phyloP scores from a whole-genome alignment of 2,329 filamentous ascomycete genomes.

The Dactylonectria macrodidyma region DNA sequence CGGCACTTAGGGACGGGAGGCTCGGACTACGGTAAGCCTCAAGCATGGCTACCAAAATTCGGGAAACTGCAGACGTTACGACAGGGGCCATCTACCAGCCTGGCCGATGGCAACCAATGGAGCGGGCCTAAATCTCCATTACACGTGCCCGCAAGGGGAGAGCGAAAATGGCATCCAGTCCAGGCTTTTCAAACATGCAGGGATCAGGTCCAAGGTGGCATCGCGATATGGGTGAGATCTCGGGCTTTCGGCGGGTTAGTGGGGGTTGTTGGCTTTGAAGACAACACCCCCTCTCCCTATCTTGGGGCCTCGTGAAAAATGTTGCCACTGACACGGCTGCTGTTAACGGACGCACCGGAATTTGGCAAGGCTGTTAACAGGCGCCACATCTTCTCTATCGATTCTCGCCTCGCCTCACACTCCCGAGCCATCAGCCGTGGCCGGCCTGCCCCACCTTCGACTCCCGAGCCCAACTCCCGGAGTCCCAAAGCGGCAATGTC shows the following conservation, averaged over 20 bases:
- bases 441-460: slow-evolving; percentile 34
- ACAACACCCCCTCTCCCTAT: slow-evolving; percentile 7
- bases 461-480: slow-evolving; percentile 50
- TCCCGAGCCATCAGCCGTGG: slow-evolving; percentile 47
- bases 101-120: slow-evolving; percentile 3
- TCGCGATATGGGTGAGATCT: slow-evolving; percentile 12
- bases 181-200: slow-evolving; percentile 1
- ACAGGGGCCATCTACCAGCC: neutral
- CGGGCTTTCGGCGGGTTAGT: slow-evolving; percentile 24
- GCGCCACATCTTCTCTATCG: slow-evolving; percentile 2
- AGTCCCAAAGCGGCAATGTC: slow-evolving; percentile 44
- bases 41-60: neutral
- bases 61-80: slow-evolving; percentile 1
- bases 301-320: neutral
- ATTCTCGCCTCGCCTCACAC: slow-evolving; percentile 10
- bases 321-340: neutral
- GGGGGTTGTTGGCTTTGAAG: slow-evolving; percentile 6
- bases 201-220: slow-evolving; percentile 10
- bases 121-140: neutral
- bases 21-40: slow-evolving; percentile 4
- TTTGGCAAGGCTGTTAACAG: slow-evolving; percentile 9
- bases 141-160: slow-evolving; percentile 1
- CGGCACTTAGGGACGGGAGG: slow-evolving; percentile 26
- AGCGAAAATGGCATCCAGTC: neutral
- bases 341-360: slow-evolving; percentile 1